phyloP scores from a whole-genome alignment of 129 eudicot genomes.

The Centaurea solstitialis region DNA sequence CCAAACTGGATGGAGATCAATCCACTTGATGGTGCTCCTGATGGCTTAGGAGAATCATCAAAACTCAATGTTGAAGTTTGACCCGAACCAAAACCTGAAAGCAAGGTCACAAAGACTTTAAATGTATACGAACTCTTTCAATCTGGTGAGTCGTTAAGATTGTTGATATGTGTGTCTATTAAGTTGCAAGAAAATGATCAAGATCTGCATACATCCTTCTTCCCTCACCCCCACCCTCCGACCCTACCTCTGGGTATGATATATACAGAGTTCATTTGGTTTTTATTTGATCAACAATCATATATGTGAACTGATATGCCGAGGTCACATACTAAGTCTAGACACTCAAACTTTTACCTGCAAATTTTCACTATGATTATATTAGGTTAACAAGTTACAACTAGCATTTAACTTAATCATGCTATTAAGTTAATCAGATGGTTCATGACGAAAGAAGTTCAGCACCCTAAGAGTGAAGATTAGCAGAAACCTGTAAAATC shows the following conservation, averaged over 20 bases:
- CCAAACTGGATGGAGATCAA: conserved; percentile 34
- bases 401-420: conserved; percentile 8
- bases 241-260: no score
- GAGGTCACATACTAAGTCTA: neutral
- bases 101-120: conserved; percentile 5
- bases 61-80: conserved; percentile 35
- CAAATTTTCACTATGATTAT: neutral
- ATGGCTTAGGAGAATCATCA: conserved; percentile 32
- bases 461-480: neutral
- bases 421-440: neutral
- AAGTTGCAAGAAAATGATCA: no score
- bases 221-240: no score
- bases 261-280: no score
- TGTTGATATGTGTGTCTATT: neutral
- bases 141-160: no score
- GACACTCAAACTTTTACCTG: neutral
- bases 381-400: neutral
- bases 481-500: neutral
- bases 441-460: neutral
- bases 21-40: conserved; percentile 34
- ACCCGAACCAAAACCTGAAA: conserved; percentile 40
- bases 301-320: no score
- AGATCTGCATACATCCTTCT: no score
- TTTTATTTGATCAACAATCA: no score
- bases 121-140: neutral